A percentile compares a stretch with the other conserved stretches of the same genome.
Conservation (phyloP, 73 alveolate genomes). For the Urostyla sp. region DNA sequence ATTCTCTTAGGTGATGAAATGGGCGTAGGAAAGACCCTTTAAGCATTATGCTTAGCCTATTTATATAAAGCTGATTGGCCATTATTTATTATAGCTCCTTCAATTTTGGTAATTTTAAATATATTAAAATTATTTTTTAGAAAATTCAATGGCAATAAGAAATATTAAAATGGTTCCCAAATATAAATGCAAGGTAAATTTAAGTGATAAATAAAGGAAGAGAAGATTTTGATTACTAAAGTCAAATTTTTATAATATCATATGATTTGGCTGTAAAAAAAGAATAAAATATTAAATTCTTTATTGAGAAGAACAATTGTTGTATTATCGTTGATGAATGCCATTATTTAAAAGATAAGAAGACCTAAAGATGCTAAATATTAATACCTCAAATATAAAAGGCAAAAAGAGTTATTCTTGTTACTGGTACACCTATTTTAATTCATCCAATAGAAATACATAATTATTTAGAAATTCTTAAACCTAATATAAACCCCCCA, state of each 20-base stretch:
- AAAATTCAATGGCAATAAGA: conserved; percentile 93
- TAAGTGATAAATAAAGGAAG: conserved; percentile 68
- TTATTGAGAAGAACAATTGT: conserved; percentile 70
- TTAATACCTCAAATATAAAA: conserved; percentile 84
- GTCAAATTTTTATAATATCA: conserved; percentile 81
- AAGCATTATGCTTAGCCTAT: conserved; percentile 74
- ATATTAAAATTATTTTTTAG: too few species aligned
- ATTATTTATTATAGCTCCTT: conserved; percentile 83
- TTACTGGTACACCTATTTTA: conserved; percentile 94
- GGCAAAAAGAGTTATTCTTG: conserved; percentile 78
- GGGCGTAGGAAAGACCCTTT: conserved; percentile 90
- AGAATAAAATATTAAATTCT: conserved; percentile 56
- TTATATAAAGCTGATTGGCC: conserved; percentile 86
- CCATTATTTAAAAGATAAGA: conserved; percentile 82
- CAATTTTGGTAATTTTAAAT: conserved; percentile 76
- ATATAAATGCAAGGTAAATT: conserved; percentile 47
- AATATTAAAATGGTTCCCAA: conserved; percentile 82
- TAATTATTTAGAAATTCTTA: conserved; percentile 76
- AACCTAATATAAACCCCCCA: conserved; percentile 87
- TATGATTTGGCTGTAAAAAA: conserved; percentile 84
- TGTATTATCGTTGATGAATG: conserved; percentile 92
- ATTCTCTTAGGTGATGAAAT: conserved; percentile 84
- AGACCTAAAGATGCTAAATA: conserved; percentile 75
- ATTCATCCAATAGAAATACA: conserved; percentile 90
- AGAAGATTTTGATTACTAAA: conserved; percentile 71